Evolutionary conservation across 805 yeast species (phyloP), one percentile per base, ranked within the genome.

Genomic region (Candida endomychidarum): DNA sequence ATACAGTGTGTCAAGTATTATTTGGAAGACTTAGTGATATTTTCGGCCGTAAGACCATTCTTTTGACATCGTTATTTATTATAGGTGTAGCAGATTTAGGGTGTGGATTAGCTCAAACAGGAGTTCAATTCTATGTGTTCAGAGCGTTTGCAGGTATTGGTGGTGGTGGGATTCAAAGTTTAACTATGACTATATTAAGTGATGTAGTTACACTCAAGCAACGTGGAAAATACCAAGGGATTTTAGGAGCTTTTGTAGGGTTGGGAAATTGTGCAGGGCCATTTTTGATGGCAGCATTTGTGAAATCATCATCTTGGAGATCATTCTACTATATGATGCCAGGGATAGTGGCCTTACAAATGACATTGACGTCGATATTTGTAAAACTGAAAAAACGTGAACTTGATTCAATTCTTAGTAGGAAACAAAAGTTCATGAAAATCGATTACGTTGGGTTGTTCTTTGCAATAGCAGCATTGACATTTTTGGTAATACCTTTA

Each of bases 1-100:
- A 81, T 32, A 77, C 88, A 0, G 82, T 85, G 2, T 78, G 81
- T 54, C 89, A 83, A 57, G 89, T 88, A 2, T 58, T 83, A 16
- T 80, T 73, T 49, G 90, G 89, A 5, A 81, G 80, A 51, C 52
- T 83, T 5, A 77, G 85, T 12, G 89, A 83, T 51, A 81, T 82
- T 19, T 81, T 82, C 54, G 89, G 91, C 2, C 64, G 90, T 46
- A 78, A 76, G 48, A 58, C 71, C 2, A 48, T 66, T 69, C 60
- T 77, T 29, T 48, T 81, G 59, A 74, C 31, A 30, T 73, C 72
- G 17, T 49, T 74, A 26, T 43, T 52, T 1, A 56, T 74, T 1
- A 53, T 77, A 8, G 65, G 64, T 4, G 34, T 69, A 6, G 64
- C 69, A 17, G 77, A 75, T 44, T 47, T 78, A 16, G 76, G 73